A percentile compares a stretch with the other conserved stretches of the same genome.
Evolutionary conservation across 768 basidiomycete genomes (phyloP).

Genomic region (Tulasnella sp.): DNA sequence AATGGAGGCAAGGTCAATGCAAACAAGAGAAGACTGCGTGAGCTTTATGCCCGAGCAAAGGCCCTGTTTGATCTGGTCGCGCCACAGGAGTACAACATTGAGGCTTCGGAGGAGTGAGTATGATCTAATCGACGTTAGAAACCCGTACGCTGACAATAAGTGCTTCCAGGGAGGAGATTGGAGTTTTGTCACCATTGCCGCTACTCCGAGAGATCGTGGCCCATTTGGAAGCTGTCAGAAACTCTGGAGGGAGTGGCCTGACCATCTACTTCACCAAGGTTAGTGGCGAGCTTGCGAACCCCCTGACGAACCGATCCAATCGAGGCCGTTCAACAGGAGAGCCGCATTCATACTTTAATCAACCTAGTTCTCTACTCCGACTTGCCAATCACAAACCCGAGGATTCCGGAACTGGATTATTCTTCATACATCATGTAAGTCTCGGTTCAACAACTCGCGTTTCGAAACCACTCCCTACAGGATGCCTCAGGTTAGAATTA

Average conservation of each 20-base stretch:
- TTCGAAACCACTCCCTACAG: background rate
- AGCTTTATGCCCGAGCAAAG: conserved; percentile 90
- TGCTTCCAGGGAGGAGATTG: conserved; percentile 79
- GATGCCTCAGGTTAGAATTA: conserved; percentile 61
- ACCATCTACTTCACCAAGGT: conserved; percentile 91
- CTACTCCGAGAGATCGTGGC: conserved; percentile 89
- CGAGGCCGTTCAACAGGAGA: conserved; percentile 46
- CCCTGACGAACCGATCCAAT: background rate
- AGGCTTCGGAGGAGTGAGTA: conserved; percentile 81
- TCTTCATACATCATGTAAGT: conserved; percentile 38
- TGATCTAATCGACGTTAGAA: background rate
- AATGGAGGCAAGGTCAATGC: conserved; percentile 54
- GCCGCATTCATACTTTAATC: conserved; percentile 88
- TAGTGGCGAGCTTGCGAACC: background rate
- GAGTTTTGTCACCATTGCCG: conserved; percentile 89
- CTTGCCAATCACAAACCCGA: conserved; percentile 88
- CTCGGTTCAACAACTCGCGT: background rate
- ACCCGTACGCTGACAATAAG: background rate
- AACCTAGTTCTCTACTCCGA: conserved; percentile 92
- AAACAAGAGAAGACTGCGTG: conserved; percentile 82
- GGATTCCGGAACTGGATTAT: conserved; percentile 95
- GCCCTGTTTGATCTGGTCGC: conserved; percentile 96
- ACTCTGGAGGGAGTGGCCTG: conserved; percentile 72
- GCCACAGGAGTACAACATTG: conserved; percentile 98
- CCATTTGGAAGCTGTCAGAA: conserved; percentile 84